Base-by-base conservation (phyloP, 371 early-diverging fungal species). In the Zopfochytrium polystomum region DNA sequence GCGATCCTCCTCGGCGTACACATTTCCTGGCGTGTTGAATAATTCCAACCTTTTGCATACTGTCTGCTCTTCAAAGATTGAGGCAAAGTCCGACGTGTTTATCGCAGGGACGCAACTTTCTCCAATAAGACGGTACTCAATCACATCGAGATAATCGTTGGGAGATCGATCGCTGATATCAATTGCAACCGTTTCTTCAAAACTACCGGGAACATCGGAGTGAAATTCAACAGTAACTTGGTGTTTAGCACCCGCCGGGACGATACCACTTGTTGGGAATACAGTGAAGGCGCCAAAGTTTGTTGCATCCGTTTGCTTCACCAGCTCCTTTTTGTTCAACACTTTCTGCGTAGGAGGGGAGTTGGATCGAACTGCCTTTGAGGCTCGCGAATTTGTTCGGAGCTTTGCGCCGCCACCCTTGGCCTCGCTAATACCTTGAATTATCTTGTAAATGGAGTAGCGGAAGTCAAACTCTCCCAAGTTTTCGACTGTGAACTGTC, bases 51-150 rank as follows among this genome's bases (percentile, higher is more conserved):
- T 65, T 57, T 80, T 82, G 65, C 74, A 73, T 0, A 84, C 70
- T 7, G 78, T 63, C 23, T 80, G 80, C 60, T 82, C 84, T 58
- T 81, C 82, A 57, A 84, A 84, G 1, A 84, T 81, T 0, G 81
- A 76, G 1, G 69, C 35, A 47, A 71, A 73, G 38, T 84, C 84
- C 2, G 65, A 49, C 3, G 81, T 80, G 67, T 78, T 78, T 33
- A 84, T 82, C 5, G 77, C 79, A 2, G 83, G 83, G 0, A 80
- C 49, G 57, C 83, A 82, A 46, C 76, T 75, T 54, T 84, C 84
- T 5, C 77, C 84, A 6, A 76, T 45, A 1, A 84, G 66, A 5
- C 71, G 52, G 52, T 82, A 84, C 59, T 81, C 84, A 25, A 83
- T 59, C 4, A 70, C 71, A 46, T 81, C 80, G 2, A 71, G 31